Percentiles rank a stretch among this genome's conserved stretches.
phyloP scores from a whole-genome alignment of 2,329 filamentous ascomycete species.

The Pseudogymnoascus sp. region DNA sequence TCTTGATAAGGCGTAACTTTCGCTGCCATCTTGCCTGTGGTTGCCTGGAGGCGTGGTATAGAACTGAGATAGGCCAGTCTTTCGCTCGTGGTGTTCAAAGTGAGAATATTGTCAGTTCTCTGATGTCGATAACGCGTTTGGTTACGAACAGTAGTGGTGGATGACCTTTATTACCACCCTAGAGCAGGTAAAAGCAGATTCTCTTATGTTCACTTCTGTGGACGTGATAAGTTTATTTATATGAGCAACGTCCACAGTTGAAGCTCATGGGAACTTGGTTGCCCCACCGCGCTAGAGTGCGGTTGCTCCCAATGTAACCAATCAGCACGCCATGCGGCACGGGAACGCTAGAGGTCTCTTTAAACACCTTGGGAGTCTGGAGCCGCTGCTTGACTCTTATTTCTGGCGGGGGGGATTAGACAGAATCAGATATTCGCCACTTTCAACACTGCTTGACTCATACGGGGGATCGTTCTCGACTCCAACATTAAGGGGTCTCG shows the following conservation, averaged over 20 bases:
- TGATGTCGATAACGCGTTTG: no score
- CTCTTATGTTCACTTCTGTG: neutral
- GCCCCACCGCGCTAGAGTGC: neutral
- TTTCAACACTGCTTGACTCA: neutral
- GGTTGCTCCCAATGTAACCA: conserved; percentile 8
- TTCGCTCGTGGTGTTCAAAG: neutral
- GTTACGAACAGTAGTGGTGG: neutral
- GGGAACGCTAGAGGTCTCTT: neutral
- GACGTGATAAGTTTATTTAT: neutral
- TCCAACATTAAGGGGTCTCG: conserved; percentile 6
- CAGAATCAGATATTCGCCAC: neutral
- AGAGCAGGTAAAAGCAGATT: neutral
- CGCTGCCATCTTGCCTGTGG: neutral
- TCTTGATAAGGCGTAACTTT: conserved; percentile 5
- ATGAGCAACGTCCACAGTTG: neutral
- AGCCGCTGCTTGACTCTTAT: neutral
- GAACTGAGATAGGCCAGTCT: neutral
- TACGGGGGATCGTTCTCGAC: neutral
- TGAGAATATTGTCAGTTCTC: neutral
- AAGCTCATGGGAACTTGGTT: neutral
- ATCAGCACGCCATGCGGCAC: neutral
- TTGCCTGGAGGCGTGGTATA: neutral
- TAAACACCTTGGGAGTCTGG: neutral
- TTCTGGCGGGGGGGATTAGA: neutral
- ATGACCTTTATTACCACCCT: neutral